Conservation (phyloP, 352 stramenopile genomes). For the Globisporangium camurandrum region DNA sequence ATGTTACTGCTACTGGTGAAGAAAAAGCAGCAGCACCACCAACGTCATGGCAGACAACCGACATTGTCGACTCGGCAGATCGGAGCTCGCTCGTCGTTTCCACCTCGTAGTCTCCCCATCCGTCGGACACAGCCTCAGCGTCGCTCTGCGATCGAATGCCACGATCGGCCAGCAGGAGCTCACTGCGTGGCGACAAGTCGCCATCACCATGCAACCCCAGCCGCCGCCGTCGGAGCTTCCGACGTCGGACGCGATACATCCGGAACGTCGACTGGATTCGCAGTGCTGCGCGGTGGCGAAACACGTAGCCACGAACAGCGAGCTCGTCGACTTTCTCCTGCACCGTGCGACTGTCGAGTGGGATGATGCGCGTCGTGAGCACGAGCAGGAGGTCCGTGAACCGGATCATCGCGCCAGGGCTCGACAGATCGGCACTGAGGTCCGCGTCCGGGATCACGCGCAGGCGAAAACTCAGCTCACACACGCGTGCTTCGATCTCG, state of each 20-base stretch:
- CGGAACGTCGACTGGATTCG: conserved; percentile 57
- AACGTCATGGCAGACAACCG: background rate
- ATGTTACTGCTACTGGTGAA: background rate
- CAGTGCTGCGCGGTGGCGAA: conserved; percentile 48
- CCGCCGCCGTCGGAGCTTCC: conserved; percentile 1
- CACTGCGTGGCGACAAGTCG: background rate
- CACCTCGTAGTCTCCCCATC: too few species aligned
- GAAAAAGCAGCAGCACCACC: too few species aligned
- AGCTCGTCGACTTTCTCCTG: conserved; percentile 82
- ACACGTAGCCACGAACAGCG: conserved; percentile 59
- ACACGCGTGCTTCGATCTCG: conserved; percentile 61
- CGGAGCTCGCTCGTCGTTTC: background rate
- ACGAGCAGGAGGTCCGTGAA: conserved; percentile 72
- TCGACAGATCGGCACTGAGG: conserved; percentile 30
- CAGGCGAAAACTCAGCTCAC: conserved; percentile 53
- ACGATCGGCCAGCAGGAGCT: background rate
- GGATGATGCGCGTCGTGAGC: conserved; percentile 55
- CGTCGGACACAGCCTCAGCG: background rate
- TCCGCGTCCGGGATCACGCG: conserved; percentile 54
- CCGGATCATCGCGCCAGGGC: conserved; percentile 57
- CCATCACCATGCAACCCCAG: too few species aligned
- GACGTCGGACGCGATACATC: conserved; percentile 43
- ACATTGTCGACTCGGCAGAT: too few species aligned
- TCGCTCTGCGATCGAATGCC: background rate
- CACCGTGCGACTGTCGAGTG: conserved; percentile 62